Evolutionary conservation across 2,329 filamentous ascomycete species (phyloP).

Genomic region (Cladosporium sp.): DNA sequence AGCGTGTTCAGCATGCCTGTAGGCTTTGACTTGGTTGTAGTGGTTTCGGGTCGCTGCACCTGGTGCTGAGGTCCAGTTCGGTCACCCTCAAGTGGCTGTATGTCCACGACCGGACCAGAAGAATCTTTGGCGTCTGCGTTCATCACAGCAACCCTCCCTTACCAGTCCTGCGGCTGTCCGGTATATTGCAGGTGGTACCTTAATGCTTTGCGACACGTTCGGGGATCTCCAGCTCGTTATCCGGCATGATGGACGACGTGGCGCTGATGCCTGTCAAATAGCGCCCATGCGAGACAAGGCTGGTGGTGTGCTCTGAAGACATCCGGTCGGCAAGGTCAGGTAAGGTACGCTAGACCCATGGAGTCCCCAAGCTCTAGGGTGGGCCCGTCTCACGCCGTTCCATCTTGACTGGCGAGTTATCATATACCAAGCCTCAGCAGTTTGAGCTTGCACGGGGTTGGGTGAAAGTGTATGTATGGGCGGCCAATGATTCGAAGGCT

Average conservation of each 20-base stretch:
- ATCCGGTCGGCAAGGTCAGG: not conserved
- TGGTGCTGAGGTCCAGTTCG: not conserved
- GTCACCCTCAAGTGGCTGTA: not conserved
- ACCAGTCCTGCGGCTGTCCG: not conserved
- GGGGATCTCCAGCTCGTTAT: not conserved
- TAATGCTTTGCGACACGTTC: not conserved
- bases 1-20: constrained; percentile 6
- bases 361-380: constrained; percentile 2
- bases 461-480: not conserved
- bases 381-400: constrained; percentile 4
- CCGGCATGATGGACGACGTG: not conserved
- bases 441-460: constrained; percentile 9
- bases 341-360: constrained; percentile 1
- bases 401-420: not conserved
- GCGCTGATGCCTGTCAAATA: constrained; percentile 1
- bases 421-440: constrained; percentile 6
- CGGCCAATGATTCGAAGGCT: not conserved
- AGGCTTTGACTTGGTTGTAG: not conserved
- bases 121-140: not conserved
- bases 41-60: not conserved
- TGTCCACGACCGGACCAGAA: not conserved
- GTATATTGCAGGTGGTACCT: not conserved
- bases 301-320: constrained; percentile 9
- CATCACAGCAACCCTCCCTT: not conserved
- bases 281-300: not conserved